phyloP scores from a whole-genome alignment of 2,329 filamentous ascomycete species.

The Teratosphaeriaceae sp. region DNA sequence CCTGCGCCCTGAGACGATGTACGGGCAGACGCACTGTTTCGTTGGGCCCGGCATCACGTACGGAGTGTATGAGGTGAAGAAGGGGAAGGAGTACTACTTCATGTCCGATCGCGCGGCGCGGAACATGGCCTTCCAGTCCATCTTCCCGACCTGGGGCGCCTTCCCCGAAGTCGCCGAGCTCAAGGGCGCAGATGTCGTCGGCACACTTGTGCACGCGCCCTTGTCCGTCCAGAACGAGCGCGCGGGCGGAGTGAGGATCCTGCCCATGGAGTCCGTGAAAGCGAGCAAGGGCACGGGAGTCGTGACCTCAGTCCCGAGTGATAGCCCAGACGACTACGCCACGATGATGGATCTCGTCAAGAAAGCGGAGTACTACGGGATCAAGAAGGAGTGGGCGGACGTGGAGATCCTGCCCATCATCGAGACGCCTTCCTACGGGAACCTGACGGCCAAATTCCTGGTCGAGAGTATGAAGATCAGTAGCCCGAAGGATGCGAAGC shows the following conservation, averaged over 20 bases:
- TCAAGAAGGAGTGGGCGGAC: constrained; percentile 94
- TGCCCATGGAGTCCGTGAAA: constrained; percentile 93
- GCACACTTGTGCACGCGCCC: constrained; percentile 83
- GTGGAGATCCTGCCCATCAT: constrained; percentile 86
- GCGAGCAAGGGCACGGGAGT: constrained; percentile 94
- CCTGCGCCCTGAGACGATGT: constrained; percentile 95
- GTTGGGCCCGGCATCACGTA: constrained; percentile 86
- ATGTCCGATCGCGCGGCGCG: constrained; percentile 75
- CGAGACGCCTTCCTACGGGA: constrained; percentile 78
- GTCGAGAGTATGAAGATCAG: constrained; percentile 94
- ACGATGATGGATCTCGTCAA: constrained; percentile 83
- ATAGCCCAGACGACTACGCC: constrained; percentile 92
- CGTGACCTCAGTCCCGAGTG: constrained; percentile 90
- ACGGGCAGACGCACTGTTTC: constrained; percentile 94
- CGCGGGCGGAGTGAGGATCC: constrained; percentile 58
- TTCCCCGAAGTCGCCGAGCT: constrained; percentile 70
- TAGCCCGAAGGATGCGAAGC: constrained; percentile 88
- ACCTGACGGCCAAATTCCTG: constrained; percentile 73
- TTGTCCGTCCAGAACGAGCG: constrained; percentile 71
- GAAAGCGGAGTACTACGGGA: constrained; percentile 94
- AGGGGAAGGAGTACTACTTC: constrained; percentile 66
- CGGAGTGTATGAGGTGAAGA: constrained; percentile 68
- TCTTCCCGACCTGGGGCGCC: constrained; percentile 70
- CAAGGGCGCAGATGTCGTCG: constrained; percentile 71
- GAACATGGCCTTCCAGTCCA: constrained; percentile 94